These are phyloP conservation scores for Mycena filopes DNA, from an alignment of 768 basidiomycete species.

Conservation along the genomic window DNA sequence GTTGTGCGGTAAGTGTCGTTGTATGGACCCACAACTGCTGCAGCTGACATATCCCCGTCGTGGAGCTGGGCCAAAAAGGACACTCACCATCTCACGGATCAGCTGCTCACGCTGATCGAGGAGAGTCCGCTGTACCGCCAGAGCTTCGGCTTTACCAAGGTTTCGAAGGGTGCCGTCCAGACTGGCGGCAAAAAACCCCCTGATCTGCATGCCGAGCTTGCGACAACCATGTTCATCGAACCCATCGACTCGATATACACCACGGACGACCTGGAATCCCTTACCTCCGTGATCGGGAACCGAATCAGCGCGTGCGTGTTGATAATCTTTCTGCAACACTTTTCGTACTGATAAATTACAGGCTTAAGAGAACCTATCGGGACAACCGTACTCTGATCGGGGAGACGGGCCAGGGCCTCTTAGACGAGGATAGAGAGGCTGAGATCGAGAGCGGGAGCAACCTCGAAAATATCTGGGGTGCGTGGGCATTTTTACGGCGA, in stretches of 20 bases:
- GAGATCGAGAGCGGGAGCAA: neutral
- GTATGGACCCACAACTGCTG: neutral
- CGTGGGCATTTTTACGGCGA: too few relatives aligned
- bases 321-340: too few relatives aligned
- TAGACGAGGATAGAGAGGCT: neutral
- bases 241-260: constrained; percentile 1
- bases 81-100: neutral
- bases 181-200: neutral
- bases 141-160: neutral
- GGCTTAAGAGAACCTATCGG: neutral
- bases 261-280: neutral
- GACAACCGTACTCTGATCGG: neutral
- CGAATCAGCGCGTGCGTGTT: neutral
- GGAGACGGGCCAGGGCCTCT: neutral
- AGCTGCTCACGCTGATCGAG: neutral
- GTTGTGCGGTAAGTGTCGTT: neutral
- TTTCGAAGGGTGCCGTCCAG: neutral
- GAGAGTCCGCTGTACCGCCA: neutral
- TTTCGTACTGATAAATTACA: too few relatives aligned
- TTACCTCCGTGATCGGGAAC: neutral
- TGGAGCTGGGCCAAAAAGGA: neutral
- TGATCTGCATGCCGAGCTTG: neutral
- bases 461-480: constrained; percentile 1
- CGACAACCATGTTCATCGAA: neutral
- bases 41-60: neutral